Evolutionary conservation across 192 early-diverging fungal genomes (phyloP), one percentile per base, ranked within the genome.

Genomic region (Coemansia aciculifera): DNA sequence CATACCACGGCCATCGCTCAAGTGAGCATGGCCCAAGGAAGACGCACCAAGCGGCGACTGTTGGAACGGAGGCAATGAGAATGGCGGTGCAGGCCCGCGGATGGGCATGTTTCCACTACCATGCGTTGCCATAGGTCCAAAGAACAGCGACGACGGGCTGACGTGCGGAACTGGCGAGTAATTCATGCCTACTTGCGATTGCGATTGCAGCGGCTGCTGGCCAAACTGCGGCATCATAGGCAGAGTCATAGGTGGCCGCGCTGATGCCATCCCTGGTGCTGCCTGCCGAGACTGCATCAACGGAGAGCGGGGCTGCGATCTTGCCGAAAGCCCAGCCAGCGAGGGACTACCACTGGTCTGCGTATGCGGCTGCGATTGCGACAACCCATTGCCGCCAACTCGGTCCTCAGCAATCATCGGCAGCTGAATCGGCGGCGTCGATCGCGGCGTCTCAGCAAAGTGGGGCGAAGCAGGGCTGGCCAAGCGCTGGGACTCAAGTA

Each of bases 51-150:
- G 59, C 21, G 70, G 62, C 0, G 66, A 61, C 37, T 52, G 42
- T 48, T 71, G 78, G 63, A 73, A 70, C 13, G 68, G 44, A 6
- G 73, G 57, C 57, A 72, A 11, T 11, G 78, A 51, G 38, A 71
- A 72, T 51, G 64, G 64, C 4, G 60, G 40, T 5, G 64, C 36
- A 8, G 70, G 44, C 5, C 52, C 60, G 32, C 68, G 66, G 10
- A 72, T 56, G 10, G 62, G 24, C 27, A 31, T 39, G 27, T 42
- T 43, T 8, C 46, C 43, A 60, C 24, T 62, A 17, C 37, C 29
- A 29, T 70, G 68, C 0, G 34, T 29, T 3, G 39, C n/a, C 40
- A 63, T 23, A 8, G 49, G 34, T 0, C 62, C 63, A 43, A 78
- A 66, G 59, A 66, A 73, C 19, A 73, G 49, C 67, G 76, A 73